A percentile compares a stretch with the other conserved stretches of the same genome.
Evolutionary conservation across 192 early-diverging fungal genomes (phyloP).

Genomic region (Rhizophagus clarus): DNA sequence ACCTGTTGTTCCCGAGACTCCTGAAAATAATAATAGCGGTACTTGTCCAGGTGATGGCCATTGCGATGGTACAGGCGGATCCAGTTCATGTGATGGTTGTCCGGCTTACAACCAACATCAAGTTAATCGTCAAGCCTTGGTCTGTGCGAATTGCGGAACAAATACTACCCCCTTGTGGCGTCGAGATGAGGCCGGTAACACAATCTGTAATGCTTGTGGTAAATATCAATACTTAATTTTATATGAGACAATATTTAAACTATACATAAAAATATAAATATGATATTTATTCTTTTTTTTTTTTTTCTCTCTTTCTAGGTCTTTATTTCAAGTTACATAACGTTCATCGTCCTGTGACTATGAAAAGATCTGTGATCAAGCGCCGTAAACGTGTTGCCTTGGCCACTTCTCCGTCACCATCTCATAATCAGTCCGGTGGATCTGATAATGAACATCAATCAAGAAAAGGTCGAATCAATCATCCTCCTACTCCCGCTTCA

Average conservation of each 20-base stretch:
- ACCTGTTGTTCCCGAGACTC: neutral
- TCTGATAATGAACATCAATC: constrained; percentile 15
- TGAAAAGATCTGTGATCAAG: constrained; percentile 77
- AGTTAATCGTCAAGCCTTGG: constrained; percentile 53
- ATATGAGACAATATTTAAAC: too few species aligned
- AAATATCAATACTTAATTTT: neutral
- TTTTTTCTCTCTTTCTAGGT: constrained; percentile 46
- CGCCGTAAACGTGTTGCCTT: constrained; percentile 65
- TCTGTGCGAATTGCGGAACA: constrained; percentile 77
- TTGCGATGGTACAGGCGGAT: constrained; percentile 75
- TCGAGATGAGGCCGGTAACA: constrained; percentile 68
- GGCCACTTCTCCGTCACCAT: constrained; percentile 32
- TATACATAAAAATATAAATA: neutral
- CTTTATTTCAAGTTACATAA: constrained; percentile 88
- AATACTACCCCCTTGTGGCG: constrained; percentile 83
- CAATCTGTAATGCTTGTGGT: constrained; percentile 82
- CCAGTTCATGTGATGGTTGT: constrained; percentile 71
- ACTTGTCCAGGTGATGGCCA: constrained; percentile 78
- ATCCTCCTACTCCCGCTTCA: constrained; percentile 33
- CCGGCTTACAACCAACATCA: constrained; percentile 76
- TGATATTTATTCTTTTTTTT: neutral
- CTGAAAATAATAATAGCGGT: constrained; percentile 44
- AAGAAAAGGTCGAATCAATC: constrained; percentile 20
- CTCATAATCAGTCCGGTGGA: neutral
- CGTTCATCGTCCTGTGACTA: constrained; percentile 77